Evolutionary conservation across 805 yeast species (phyloP), one percentile per base, ranked within the genome.

Genomic region (Pichia pseudocactophila): DNA sequence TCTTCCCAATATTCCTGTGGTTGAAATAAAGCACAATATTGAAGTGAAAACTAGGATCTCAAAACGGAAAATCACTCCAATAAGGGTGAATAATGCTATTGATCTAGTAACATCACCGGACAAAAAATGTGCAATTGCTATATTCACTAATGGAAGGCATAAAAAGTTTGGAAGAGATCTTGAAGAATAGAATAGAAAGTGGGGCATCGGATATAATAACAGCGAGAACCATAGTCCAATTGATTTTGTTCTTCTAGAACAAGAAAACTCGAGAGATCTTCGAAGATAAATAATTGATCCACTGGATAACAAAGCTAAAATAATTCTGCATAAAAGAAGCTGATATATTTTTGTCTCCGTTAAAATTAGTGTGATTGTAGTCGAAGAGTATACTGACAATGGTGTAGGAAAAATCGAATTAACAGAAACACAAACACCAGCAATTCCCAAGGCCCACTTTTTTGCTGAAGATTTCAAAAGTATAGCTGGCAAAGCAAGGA

Each of bases 101-200:
- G 77, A 74, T 22, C 52, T 45, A 0, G 73, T 67, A 7, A 65
- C 47, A 37, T 73, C 66, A 10, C 80, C 85, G 16, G 51, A 49
- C 13, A 85, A 50, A 13, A 78, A 51, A 53, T 66, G 67, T 4
- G 76, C 66, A 34, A 82, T 49, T 0, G 82, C 82, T 36, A 63
- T 52, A 42, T 74, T 73, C 4, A 81, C 80, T 30, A 85, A 54
- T 3, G 97, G 96, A 41, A 90, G 64, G 2, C 83, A 88, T 44
- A 89, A 64, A 51, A 82, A 82, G 61, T 90, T 90, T n/a, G 97
- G 96, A 44, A 90, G 66, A 0, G 95, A 77, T 50, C 97, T 70
- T 2, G 95, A 71, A n/a, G 84, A 69, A 57, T 90, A 90, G 64
- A 68, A 90, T 46, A 81, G 62, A 16, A 86, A 47, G 57, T 90